phyloP scores from a whole-genome alignment of 2,329 filamentous ascomycete genomes.

The Tolypocladium cylindrosporum region DNA sequence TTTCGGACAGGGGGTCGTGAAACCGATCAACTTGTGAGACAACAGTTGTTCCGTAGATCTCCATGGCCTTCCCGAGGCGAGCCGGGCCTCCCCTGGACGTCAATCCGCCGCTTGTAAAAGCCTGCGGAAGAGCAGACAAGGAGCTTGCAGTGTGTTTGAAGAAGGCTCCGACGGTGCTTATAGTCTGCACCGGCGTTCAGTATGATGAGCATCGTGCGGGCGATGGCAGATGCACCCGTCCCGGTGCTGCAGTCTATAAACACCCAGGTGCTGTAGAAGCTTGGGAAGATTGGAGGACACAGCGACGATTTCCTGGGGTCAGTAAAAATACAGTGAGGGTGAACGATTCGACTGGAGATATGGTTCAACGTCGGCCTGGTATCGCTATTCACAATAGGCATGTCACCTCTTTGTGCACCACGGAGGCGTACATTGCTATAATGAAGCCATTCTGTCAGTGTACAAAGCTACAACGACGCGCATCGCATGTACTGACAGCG shows the following conservation, averaged over 20 bases:
- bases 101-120: constrained; percentile 16
- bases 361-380: constrained; percentile 22
- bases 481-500: not conserved
- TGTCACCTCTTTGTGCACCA: constrained; percentile 26
- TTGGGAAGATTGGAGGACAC: constrained; percentile 8
- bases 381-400: constrained; percentile 24
- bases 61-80: constrained; percentile 12
- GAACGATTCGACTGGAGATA: constrained; percentile 11
- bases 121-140: constrained; percentile 24
- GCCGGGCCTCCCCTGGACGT: constrained; percentile 22
- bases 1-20: constrained; percentile 13
- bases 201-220: constrained; percentile 12
- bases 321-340: constrained; percentile 8
- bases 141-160: constrained; percentile 32
- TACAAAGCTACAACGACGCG: not conserved
- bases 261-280: constrained; percentile 24
- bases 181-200: constrained; percentile 29
- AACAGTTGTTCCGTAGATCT: constrained; percentile 16
- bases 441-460: constrained; percentile 32
- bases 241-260: constrained; percentile 8
- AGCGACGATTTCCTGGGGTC: constrained; percentile 5
- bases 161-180: constrained; percentile 30
- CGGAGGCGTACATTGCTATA: constrained; percentile 29
- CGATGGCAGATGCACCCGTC: constrained; percentile 15
- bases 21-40: constrained; percentile 11